Conservation (phyloP, 1,139 yeast species). For the Candida labiduridarum region DNA sequence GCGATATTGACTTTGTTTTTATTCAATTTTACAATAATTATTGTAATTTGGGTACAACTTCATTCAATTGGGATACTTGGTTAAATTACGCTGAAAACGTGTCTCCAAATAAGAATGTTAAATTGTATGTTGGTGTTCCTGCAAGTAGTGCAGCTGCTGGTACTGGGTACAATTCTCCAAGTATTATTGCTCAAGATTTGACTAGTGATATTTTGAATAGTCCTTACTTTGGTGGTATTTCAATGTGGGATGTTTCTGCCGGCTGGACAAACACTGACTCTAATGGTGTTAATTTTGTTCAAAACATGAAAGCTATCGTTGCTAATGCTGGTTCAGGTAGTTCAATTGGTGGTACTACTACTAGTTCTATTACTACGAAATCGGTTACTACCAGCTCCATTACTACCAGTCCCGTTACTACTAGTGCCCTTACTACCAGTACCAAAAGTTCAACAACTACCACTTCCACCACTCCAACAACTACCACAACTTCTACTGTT, state of each 20-base stretch:
- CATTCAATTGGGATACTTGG: slow-evolving; percentile 91
- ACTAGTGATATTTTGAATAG: slow-evolving; percentile 41
- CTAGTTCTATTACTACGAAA: slow-evolving; percentile 10
- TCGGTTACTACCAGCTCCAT: slow-evolving; percentile 6
- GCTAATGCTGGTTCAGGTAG: slow-evolving; percentile 9
- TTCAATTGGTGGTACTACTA: slow-evolving; percentile 11
- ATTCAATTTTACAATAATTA: slow-evolving; percentile 93
- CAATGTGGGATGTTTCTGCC: slow-evolving; percentile 92
- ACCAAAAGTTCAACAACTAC: slow-evolving; percentile 13
- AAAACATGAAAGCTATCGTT: slow-evolving; percentile 39
- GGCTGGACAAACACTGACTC: slow-evolving; percentile 57
- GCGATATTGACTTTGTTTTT: slow-evolving; percentile 80
- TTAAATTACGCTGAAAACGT: slow-evolving; percentile 58
- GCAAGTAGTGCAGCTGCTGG: slow-evolving; percentile 72
- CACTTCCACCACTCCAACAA: slow-evolving; percentile 12
- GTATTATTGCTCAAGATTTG: slow-evolving; percentile 21
- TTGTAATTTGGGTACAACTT: slow-evolving; percentile 55
- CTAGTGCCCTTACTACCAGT: slow-evolving; percentile 11
- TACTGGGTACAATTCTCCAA: slow-evolving; percentile 28
- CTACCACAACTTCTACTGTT: slow-evolving; percentile 13
- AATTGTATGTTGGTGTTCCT: slow-evolving; percentile 73
- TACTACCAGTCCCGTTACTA: slow-evolving; percentile 4
- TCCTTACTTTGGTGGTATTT: slow-evolving; percentile 75
- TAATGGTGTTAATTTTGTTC: slow-evolving; percentile 42
- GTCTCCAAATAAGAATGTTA: slow-evolving; percentile 70